These are phyloP conservation scores for Penicillium malachiteum DNA, from an alignment of 495 filamentous ascomycete genomes.

Conservation along the genomic window DNA sequence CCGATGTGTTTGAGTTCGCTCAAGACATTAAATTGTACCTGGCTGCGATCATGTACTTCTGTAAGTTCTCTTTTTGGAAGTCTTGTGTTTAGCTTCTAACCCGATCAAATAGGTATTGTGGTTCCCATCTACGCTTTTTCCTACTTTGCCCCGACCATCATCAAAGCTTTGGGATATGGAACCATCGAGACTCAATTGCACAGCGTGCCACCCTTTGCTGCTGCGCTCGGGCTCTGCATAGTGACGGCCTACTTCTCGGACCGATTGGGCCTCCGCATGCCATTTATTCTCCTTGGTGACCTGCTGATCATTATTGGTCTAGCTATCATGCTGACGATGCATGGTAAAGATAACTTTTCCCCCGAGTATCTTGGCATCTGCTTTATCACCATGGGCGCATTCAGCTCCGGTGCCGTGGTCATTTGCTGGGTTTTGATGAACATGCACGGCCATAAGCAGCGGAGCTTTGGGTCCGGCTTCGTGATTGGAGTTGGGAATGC, in stretches of 20 bases:
- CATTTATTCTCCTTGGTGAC: conserved; percentile 51
- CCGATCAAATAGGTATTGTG: conserved; percentile 8
- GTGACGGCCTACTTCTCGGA: conserved; percentile 40
- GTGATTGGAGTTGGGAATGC: conserved; percentile 34
- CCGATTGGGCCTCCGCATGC: conserved; percentile 18
- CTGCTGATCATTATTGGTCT: conserved; percentile 55
- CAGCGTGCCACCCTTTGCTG: conserved; percentile 45
- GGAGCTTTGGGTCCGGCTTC: conserved; percentile 34
- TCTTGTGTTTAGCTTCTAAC: not conserved
- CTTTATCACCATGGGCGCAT: conserved; percentile 54
- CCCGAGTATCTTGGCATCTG: conserved; percentile 65
- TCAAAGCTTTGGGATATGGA: conserved; percentile 41
- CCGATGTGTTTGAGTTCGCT: conserved; percentile 10
- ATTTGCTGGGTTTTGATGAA: conserved; percentile 39
- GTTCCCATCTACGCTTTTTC: conserved; percentile 23
- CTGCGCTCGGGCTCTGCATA: conserved; percentile 55
- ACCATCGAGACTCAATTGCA: conserved; percentile 50
- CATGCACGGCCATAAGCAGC: conserved; percentile 29
- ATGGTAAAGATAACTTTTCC: conserved; percentile 61
- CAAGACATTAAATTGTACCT: conserved; percentile 22
- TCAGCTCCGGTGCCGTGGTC: conserved; percentile 25
- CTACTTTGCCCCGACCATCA: conserved; percentile 39
- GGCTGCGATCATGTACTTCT: conserved; percentile 27
- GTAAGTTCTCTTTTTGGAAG: not conserved
- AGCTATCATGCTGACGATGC: conserved; percentile 55